Evolutionary conservation across 331 rosid genomes (phyloP).

Genomic region (Arachis monticola): DNA sequence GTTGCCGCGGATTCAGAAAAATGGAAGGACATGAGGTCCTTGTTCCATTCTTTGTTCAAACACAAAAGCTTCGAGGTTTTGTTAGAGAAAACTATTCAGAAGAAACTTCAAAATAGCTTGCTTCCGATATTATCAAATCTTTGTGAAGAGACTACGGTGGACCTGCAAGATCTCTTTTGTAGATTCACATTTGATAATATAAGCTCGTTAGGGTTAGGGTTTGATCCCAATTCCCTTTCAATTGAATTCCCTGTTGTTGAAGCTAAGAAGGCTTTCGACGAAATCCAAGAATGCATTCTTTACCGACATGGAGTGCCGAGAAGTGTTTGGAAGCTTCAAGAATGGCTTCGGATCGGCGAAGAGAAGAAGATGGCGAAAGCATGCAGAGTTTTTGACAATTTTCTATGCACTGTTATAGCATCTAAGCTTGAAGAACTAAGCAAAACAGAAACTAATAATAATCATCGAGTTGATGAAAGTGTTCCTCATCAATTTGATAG

Average conservation of each 20-base stretch:
- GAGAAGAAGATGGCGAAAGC: constrained; percentile 39
- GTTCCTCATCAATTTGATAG: too few relatives aligned
- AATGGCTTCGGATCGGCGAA: constrained; percentile 44
- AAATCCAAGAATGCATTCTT: constrained; percentile 30
- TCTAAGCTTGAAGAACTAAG: constrained; percentile 15
- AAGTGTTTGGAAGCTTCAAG: constrained; percentile 43
- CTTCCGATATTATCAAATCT: too few relatives aligned
- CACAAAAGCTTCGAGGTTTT: constrained; percentile 14
- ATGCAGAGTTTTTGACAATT: constrained; percentile 39
- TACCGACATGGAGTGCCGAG: constrained; percentile 35
- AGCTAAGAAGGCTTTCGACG: constrained; percentile 41
- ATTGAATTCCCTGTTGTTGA: constrained; percentile 35
- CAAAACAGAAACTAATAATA: background rate
- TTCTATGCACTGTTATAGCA: constrained; percentile 29
- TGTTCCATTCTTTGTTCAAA: constrained; percentile 8
- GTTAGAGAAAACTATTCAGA: constrained; percentile 17
- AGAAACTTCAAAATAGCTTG: constrained; percentile 17
- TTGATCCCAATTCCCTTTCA: constrained; percentile 39
- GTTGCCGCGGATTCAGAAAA: constrained; percentile 36
- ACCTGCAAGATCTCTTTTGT: constrained; percentile 47
- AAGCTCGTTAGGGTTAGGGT: constrained; percentile 40
- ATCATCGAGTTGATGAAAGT: background rate
- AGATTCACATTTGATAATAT: constrained; percentile 34
- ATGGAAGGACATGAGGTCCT: constrained; percentile 45
- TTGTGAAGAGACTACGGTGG: constrained; percentile 27